These are phyloP conservation scores for Auriscalpium vulgare DNA, from an alignment of 768 basidiomycete species.

Conservation along the genomic window DNA sequence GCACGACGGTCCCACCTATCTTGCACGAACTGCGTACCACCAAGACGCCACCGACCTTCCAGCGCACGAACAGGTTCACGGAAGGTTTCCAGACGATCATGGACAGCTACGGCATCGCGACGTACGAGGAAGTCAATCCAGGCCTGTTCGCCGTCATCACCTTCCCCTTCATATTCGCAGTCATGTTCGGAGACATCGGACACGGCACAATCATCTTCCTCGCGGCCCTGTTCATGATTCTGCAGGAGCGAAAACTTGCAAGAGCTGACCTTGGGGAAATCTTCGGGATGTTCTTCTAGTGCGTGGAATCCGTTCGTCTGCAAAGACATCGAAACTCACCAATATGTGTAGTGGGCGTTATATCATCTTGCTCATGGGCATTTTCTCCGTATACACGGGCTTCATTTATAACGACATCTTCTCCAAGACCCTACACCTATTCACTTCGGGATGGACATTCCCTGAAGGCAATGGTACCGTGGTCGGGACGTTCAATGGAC, in stretches of 20 bases:
- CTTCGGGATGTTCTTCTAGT: slow-evolving; percentile 87
- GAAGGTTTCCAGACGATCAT: slow-evolving; percentile 97
- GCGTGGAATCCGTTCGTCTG: slow-evolving; percentile 27
- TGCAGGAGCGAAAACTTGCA: slow-evolving; percentile 73
- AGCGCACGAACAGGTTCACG: slow-evolving; percentile 92
- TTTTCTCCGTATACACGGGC: slow-evolving; percentile 94
- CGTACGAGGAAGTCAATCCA: slow-evolving; percentile 95
- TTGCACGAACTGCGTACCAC: slow-evolving; percentile 82
- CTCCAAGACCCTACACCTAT: slow-evolving; percentile 84
- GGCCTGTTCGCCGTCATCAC: slow-evolving; percentile 88
- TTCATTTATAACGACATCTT: slow-evolving; percentile 99
- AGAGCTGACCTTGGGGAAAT: slow-evolving; percentile 80
- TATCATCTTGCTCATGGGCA: slow-evolving; percentile 97
- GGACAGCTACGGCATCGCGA: slow-evolving; percentile 93
- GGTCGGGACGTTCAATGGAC: slow-evolving; percentile 48
- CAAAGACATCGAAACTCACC: slow-evolving; percentile 14
- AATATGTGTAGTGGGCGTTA: slow-evolving; percentile 74
- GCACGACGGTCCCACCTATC: slow-evolving; percentile 87
- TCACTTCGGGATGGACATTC: slow-evolving; percentile 83
- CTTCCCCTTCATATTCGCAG: slow-evolving; percentile 97
- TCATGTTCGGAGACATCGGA: slow-evolving; percentile 99
- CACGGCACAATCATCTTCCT: slow-evolving; percentile 81
- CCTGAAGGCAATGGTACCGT: slow-evolving; percentile 39
- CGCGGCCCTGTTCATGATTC: slow-evolving; percentile 78
- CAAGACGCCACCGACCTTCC: slow-evolving; percentile 93